Conservation (phyloP, 306 rosid species). For the Crotalaria pallida region DNA sequence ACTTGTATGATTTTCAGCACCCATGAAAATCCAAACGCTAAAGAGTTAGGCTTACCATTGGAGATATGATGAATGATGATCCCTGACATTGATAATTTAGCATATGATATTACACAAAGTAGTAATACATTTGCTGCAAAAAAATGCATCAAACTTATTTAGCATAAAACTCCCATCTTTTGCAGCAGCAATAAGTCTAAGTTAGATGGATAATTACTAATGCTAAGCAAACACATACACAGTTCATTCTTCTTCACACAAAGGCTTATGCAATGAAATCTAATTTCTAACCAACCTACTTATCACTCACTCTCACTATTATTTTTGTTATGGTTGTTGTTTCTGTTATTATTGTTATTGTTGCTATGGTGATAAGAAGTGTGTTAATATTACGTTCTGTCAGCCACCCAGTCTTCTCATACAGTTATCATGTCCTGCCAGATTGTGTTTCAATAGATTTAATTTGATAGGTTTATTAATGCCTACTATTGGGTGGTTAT, state of each 20-base stretch:
- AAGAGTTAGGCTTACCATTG: neutral
- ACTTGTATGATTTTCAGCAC: neutral
- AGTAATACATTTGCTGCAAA: conserved; percentile 29
- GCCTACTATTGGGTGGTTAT: neutral
- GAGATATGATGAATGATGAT: conserved; percentile 7
- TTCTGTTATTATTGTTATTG: conserved; percentile 27
- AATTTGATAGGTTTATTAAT: neutral
- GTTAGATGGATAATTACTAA: conserved; percentile 28
- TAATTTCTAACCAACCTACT: conserved; percentile 39
- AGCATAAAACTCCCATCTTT: neutral
- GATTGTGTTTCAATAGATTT: neutral
- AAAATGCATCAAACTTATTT: neutral
- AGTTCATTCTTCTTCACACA: conserved; percentile 7
- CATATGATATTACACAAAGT: conserved; percentile 27
- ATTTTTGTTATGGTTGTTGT: conserved; percentile 33
- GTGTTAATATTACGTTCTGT: neutral
- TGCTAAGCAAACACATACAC: conserved; percentile 26
- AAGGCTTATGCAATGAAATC: conserved; percentile 32
- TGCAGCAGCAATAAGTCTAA: conserved; percentile 27
- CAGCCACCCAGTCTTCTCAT: neutral
- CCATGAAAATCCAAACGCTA: neutral
- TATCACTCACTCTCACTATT: conserved; percentile 76
- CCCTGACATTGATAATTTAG: conserved; percentile 16
- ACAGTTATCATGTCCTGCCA: neutral
- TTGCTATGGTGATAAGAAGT: conserved; percentile 43